A percentile compares a stretch with the other conserved stretches of the same genome.
phyloP scores from a whole-genome alignment of 495 filamentous ascomycete species.

The Chaetomidium leptoderma region DNA sequence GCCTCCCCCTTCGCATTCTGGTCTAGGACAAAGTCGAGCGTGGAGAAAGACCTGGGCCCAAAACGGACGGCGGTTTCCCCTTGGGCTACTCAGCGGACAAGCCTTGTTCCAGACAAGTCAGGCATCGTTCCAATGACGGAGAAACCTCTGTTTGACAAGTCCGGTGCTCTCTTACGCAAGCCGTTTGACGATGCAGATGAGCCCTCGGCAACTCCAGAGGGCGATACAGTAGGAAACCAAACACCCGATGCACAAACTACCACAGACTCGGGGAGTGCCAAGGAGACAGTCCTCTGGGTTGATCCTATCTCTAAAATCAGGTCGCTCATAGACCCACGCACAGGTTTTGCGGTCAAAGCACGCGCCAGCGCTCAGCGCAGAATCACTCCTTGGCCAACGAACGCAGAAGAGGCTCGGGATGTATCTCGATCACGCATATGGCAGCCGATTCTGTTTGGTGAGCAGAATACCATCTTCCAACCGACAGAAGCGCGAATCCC shows the following conservation, averaged over 20 bases:
- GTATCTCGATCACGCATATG: conserved; percentile 5
- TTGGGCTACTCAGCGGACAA: background rate
- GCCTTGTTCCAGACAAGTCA: background rate
- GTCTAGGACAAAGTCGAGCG: conserved; percentile 63
- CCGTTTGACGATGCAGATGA: conserved; percentile 36
- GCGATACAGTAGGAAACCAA: no score
- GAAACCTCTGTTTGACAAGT: conserved; percentile 28
- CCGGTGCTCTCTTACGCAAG: conserved; percentile 34
- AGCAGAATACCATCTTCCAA: conserved; percentile 32
- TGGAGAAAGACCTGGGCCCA: background rate
- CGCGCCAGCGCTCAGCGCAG: background rate
- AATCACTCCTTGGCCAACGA: background rate
- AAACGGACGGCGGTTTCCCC: background rate
- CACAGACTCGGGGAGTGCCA: conserved; percentile 14
- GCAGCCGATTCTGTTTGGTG: conserved; percentile 33
- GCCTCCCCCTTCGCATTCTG: conserved; percentile 55
- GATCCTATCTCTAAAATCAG: conserved; percentile 60
- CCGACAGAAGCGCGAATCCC: conserved; percentile 37
- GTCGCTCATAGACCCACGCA: conserved; percentile 37
- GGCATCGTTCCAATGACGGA: background rate
- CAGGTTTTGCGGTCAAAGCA: conserved; percentile 28
- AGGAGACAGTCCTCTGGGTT: conserved; percentile 55
- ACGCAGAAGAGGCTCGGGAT: background rate
- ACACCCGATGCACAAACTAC: background rate
- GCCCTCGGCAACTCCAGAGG: background rate